Evolutionary conservation across 2,329 filamentous ascomycete genomes (phyloP).

Genomic region (Epichloe aotearoae): DNA sequence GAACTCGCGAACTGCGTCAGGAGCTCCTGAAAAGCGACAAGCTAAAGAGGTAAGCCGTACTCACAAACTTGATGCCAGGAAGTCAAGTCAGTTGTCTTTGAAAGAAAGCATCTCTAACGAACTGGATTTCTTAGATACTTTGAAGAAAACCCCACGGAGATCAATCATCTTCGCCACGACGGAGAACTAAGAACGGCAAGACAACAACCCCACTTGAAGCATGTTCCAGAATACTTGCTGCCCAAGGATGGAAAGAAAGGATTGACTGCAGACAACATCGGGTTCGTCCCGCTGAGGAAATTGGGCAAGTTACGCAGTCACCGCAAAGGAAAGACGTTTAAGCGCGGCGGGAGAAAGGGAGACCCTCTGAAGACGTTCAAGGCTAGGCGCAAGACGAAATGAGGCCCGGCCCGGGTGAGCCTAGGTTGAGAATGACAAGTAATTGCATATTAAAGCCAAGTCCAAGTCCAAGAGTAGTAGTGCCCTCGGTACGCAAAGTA

Average conservation of each 20-base stretch:
- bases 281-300: conserved; percentile 60
- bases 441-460: too few species aligned
- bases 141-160: conserved; percentile 86
- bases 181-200: conserved; percentile 71
- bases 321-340: conserved; percentile 26
- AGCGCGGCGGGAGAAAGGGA: conserved; percentile 38
- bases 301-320: conserved; percentile 33
- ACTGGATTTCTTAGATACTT: conserved; percentile 47
- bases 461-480: too few species aligned
- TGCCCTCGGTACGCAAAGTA: too few species aligned
- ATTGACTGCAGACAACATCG: conserved; percentile 52
- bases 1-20: conserved; percentile 73
- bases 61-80: background rate
- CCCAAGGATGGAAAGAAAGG: conserved; percentile 63
- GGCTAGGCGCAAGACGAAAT: conserved; percentile 36
- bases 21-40: conserved; percentile 92
- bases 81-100: background rate
- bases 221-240: conserved; percentile 87
- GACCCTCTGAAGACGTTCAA: conserved; percentile 90
- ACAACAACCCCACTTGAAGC: conserved; percentile 79
- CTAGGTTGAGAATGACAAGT: background rate
- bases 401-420: background rate
- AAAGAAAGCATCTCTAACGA: background rate
- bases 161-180: conserved; percentile 81
- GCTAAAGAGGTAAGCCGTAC: conserved; percentile 48